Percentiles rank a stretch among this genome's conserved stretches.
phyloP scores from a whole-genome alignment of 78 protist genomes.

The Emiliania huxleyi region DNA sequence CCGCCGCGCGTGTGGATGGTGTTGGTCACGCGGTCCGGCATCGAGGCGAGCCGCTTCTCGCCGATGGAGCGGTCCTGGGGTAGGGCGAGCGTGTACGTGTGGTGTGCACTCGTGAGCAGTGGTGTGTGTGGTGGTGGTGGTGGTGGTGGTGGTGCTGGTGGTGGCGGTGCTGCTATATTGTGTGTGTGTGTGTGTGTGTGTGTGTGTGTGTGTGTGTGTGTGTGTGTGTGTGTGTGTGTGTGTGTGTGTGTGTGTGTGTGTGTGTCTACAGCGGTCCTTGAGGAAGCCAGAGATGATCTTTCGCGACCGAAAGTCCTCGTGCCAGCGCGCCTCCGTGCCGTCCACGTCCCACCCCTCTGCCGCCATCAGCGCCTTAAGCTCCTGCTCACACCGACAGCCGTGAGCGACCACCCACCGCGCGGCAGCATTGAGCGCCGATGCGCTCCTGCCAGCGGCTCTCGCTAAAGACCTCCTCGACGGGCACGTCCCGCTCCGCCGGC shows the following conservation, averaged over 20 bases:
- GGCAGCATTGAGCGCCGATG: too few relatives aligned
- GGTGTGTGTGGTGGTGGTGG: too few relatives aligned
- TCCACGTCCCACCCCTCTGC: background rate
- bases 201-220: too few relatives aligned
- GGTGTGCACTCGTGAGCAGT: too few relatives aligned
- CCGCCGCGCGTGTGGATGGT: background rate
- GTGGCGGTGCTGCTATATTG: too few relatives aligned
- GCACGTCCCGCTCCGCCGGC: background rate
- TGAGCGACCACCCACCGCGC: too few relatives aligned
- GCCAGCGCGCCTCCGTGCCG: background rate
- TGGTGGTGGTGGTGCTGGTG: too few relatives aligned
- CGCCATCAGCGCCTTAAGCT: background rate
- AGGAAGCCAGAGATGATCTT: background rate
- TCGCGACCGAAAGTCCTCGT: background rate
- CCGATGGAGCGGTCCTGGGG: background rate
- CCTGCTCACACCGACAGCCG: too few relatives aligned
- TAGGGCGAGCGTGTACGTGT: too few relatives aligned
- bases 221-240: too few relatives aligned
- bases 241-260: background rate
- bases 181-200: too few relatives aligned
- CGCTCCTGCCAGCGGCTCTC: background rate
- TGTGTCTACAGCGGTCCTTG: background rate
- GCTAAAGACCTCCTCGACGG: background rate
- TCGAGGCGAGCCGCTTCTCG: background rate
- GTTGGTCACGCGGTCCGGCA: constrained; percentile 29